Conservation (phyloP, 192 early-diverging fungal genomes). For the Allomyces macrogynus region DNA sequence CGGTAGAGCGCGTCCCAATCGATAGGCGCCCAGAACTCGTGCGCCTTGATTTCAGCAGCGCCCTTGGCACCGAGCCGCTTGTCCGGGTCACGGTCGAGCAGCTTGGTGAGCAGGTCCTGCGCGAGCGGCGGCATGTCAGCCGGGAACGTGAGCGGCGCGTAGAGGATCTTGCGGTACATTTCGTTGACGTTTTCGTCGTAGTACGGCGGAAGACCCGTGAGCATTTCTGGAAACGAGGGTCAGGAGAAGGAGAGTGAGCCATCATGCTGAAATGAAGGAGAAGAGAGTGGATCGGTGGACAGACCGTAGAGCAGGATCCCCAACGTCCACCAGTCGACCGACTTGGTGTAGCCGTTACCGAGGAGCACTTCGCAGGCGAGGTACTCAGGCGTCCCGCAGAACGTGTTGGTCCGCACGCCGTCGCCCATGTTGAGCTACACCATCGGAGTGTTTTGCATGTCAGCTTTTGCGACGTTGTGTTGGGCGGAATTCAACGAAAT, state of each 20-base stretch:
- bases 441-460: too few species aligned
- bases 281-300: not conserved
- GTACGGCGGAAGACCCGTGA: constrained; percentile 75
- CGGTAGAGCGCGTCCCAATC: constrained; percentile 27
- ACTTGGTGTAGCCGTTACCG: constrained; percentile 44
- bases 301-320: constrained; percentile 61
- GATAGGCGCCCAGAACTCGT: constrained; percentile 19
- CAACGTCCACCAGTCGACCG: constrained; percentile 67
- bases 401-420: constrained; percentile 45
- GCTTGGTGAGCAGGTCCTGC: constrained; percentile 6
- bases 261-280: too few species aligned
- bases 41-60: constrained; percentile 21
- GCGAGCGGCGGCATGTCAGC: not conserved
- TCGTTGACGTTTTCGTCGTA: constrained; percentile 88
- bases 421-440: constrained; percentile 17
- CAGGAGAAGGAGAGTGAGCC: too few species aligned
- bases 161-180: constrained; percentile 82
- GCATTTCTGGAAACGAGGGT: constrained; percentile 31
- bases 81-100: constrained; percentile 25
- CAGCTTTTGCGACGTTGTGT: too few species aligned
- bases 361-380: constrained; percentile 68
- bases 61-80: constrained; percentile 21
- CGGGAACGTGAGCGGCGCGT: constrained; percentile 18
- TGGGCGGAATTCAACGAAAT: too few species aligned
- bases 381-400: constrained; percentile 76